A percentile compares a stretch with the other conserved stretches of the same genome.
phyloP scores from a whole-genome alignment of 176 grass and related monocot genomes.

The Juncus inflexus region DNA sequence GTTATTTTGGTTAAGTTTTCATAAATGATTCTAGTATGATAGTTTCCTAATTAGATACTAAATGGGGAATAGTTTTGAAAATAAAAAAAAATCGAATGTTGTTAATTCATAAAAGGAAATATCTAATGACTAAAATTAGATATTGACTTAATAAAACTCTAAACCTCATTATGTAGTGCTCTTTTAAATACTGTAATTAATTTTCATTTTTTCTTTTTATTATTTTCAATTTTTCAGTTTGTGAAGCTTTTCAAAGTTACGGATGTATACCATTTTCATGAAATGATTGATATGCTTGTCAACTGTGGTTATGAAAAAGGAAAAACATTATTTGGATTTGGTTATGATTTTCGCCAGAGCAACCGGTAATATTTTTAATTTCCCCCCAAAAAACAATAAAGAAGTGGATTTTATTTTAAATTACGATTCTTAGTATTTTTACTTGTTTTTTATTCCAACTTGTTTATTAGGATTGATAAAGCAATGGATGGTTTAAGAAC shows the following conservation, averaged over 20 bases:
- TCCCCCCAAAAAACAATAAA: not conserved
- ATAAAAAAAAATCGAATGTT: too few relatives aligned
- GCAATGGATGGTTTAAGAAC: slow-evolving; percentile 64
- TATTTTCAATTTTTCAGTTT: slow-evolving; percentile 41
- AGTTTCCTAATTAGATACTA: not conserved
- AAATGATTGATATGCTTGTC: slow-evolving; percentile 91
- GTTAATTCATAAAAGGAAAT: too few relatives aligned
- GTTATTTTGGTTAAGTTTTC: not conserved
- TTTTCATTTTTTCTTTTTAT: slow-evolving; percentile 9
- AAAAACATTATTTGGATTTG: slow-evolving; percentile 84
- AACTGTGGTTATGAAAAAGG: slow-evolving; percentile 85
- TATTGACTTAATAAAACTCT: not conserved
- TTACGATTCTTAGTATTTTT: not conserved
- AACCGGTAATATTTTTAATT: slow-evolving; percentile 50
- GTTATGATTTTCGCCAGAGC: slow-evolving; percentile 94
- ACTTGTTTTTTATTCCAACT: slow-evolving; percentile 4
- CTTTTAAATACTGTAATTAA: not conserved
- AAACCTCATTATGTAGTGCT: too few relatives aligned
- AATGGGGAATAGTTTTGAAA: not conserved
- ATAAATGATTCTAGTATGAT: slow-evolving; percentile 2
- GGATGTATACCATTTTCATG: slow-evolving; percentile 90
- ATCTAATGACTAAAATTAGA: too few relatives aligned
- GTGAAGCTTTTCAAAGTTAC: slow-evolving; percentile 49
- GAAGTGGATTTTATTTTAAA: not conserved
- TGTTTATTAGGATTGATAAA: slow-evolving; percentile 70